Conservation (phyloP, 257 asterid genomes). For the Thymus mandschuricus region DNA sequence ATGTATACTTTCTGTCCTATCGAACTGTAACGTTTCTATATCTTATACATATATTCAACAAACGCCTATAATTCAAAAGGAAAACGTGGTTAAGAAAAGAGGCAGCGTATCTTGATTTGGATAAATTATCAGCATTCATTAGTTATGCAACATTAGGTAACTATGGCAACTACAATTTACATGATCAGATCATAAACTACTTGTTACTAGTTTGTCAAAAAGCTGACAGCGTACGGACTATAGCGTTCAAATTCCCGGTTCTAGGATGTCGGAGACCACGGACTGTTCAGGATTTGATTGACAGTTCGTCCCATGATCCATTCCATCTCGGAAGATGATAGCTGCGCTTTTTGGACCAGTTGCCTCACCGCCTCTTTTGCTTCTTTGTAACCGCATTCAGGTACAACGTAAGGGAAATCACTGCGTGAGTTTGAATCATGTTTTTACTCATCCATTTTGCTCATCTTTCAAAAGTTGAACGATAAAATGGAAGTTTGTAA, state of each 20-base stretch:
- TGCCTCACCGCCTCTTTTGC: slow-evolving; percentile 60
- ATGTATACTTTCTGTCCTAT: too few relatives aligned
- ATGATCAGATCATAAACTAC: background rate
- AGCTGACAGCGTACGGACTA: background rate
- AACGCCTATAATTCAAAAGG: too few relatives aligned
- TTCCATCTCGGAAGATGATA: slow-evolving; percentile 59
- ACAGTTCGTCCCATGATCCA: slow-evolving; percentile 80
- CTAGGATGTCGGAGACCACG: slow-evolving; percentile 9
- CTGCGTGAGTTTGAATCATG: slow-evolving; percentile 40
- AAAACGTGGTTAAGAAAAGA: too few relatives aligned
- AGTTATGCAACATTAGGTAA: too few relatives aligned
- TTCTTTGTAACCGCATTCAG: slow-evolving; percentile 82
- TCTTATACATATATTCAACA: too few relatives aligned
- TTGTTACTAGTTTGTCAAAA: too few relatives aligned
- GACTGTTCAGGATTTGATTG: slow-evolving; percentile 44
- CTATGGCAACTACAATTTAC: background rate
- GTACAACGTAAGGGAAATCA: slow-evolving; percentile 72
- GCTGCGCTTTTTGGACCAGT: slow-evolving; percentile 44
- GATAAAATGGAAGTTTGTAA: background rate
- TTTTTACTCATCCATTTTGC: background rate
- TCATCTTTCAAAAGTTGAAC: background rate
- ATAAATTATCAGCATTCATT: too few relatives aligned
- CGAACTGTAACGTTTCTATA: too few relatives aligned
- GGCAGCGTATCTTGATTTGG: too few relatives aligned
- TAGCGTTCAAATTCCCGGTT: too few relatives aligned